Conservation (phyloP, 2,329 filamentous ascomycete genomes). For the Macroventuria anomochaeta region DNA sequence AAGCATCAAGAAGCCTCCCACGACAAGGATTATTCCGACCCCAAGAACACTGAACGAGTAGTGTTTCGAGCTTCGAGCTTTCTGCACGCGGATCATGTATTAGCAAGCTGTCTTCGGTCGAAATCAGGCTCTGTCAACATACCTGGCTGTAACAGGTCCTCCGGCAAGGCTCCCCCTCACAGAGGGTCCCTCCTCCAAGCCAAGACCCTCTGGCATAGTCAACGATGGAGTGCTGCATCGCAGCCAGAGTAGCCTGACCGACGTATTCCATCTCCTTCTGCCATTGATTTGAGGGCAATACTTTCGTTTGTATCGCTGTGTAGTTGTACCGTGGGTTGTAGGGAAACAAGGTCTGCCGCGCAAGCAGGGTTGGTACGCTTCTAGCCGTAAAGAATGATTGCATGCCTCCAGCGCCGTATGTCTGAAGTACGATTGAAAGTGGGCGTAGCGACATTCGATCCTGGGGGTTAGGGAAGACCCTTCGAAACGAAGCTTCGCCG, state of each 20-base stretch:
- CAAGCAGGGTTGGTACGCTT: background rate
- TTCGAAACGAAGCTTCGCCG: background rate
- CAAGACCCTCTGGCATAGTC: conserved; percentile 3
- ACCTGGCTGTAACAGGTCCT: conserved; percentile 2
- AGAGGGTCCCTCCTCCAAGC: background rate
- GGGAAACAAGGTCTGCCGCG: background rate
- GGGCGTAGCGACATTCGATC: background rate
- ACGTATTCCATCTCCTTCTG: background rate
- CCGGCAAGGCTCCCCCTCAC: background rate
- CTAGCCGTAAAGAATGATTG: background rate
- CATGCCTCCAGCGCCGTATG: background rate
- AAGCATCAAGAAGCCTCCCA: background rate
- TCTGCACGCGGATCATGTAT: background rate
- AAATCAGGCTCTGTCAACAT: background rate
- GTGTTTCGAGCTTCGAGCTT: conserved; percentile 7
- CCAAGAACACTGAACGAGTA: conserved; percentile 10
- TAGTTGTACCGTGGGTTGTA: background rate
- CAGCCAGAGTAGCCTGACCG: background rate
- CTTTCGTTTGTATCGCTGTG: background rate
- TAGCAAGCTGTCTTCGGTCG: background rate
- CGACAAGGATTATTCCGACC: background rate
- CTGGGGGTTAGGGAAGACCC: background rate
- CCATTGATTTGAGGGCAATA: conserved; percentile 5
- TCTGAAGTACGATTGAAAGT: background rate
- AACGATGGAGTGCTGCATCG: background rate